Percentiles rank a stretch among this genome's conserved stretches.
phyloP scores from a whole-genome alignment of 495 filamentous ascomycete genomes.

The Xylaria sp. region DNA sequence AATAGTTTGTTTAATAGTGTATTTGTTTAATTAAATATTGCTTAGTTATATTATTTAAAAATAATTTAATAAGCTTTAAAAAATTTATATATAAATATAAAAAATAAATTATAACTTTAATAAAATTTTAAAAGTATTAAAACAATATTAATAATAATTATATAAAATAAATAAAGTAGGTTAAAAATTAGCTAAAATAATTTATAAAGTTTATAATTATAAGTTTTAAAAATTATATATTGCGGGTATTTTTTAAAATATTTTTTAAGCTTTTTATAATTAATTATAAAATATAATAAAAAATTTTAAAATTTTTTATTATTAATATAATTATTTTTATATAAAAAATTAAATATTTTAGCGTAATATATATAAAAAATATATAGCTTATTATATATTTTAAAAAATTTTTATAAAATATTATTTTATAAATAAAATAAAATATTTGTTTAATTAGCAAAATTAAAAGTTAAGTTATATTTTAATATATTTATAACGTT shows the following conservation, averaged over 20 bases:
- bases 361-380: neutral
- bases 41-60: conserved; percentile 1
- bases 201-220: conserved; percentile 15
- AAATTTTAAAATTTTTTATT: conserved; percentile 13
- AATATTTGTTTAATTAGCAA: neutral
- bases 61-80: conserved; percentile 3
- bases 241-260: no score
- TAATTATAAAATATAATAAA: conserved; percentile 17
- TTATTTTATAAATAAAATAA: neutral
- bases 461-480: neutral
- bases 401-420: conserved; percentile 2
- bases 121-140: neutral
- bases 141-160: no score
- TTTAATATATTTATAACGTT: neutral
- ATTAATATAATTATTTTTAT: no score
- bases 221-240: no score
- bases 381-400: neutral
- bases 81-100: neutral
- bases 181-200: conserved; percentile 10
- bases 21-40: neutral
- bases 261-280: no score
- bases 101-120: conserved; percentile 9
- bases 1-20: neutral
- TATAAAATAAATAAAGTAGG: conserved; percentile 12
- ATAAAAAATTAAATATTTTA: conserved; percentile 2